Conservation (phyloP, 768 basidiomycete genomes). For the Roridomyces roridus region DNA sequence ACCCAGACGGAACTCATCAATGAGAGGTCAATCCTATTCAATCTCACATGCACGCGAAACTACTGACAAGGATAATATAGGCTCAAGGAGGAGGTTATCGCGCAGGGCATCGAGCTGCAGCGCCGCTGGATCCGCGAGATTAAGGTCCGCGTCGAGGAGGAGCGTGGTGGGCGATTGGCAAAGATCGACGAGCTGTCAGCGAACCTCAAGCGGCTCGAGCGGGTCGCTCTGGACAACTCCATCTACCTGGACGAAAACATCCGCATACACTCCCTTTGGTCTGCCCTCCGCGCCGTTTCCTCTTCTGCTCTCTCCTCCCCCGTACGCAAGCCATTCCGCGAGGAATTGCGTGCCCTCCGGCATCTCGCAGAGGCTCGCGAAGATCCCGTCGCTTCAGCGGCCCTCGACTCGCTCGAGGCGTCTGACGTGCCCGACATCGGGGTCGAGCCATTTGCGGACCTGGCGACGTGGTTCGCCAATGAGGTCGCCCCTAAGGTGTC, state of each 20-base stretch:
- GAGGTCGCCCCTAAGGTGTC: constrained; percentile 85
- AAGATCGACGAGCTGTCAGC: constrained; percentile 94
- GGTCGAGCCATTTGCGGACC: constrained; percentile 88
- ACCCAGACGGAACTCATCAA: constrained; percentile 94
- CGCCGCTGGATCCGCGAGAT: constrained; percentile 96
- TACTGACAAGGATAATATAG: constrained; percentile 44
- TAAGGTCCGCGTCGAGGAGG: constrained; percentile 94
- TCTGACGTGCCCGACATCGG: constrained; percentile 80
- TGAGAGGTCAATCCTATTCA: constrained; percentile 67
- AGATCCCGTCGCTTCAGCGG: constrained; percentile 68
- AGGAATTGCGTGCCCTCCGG: constrained; percentile 84
- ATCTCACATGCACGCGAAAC: neutral
- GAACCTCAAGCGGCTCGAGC: constrained; percentile 89
- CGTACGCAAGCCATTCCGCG: constrained; percentile 83
- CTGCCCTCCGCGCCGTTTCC: constrained; percentile 83
- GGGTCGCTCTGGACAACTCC: constrained; percentile 90
- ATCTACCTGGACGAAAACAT: constrained; percentile 92
- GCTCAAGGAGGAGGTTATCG: constrained; percentile 91
- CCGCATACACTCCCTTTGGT: constrained; percentile 90
- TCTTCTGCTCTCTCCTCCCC: constrained; percentile 68
- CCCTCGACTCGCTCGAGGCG: constrained; percentile 70
- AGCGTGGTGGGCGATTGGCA: constrained; percentile 93
- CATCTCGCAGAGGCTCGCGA: constrained; percentile 75
- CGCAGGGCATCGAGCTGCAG: constrained; percentile 97
- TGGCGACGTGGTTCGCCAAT: constrained; percentile 89